Percentiles rank a stretch among this genome's conserved stretches.
Evolutionary conservation across 2,329 filamentous ascomycete genomes (phyloP).

Genomic region (Pseudogymnoascus sp.): DNA sequence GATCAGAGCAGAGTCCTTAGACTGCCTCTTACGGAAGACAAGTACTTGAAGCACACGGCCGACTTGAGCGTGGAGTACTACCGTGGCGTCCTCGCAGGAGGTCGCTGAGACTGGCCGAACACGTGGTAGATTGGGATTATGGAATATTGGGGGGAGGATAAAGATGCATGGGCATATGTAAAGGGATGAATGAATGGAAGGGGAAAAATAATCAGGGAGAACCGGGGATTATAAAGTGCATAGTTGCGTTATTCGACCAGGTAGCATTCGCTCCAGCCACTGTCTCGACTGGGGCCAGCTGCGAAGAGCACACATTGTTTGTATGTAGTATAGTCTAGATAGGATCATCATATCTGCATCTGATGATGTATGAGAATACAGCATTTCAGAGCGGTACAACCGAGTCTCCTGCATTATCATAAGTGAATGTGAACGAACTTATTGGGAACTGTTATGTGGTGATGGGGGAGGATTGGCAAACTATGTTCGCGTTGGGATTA

Average conservation of each 20-base stretch:
- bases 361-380: conserved; percentile 1
- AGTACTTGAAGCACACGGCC: conserved; percentile 61
- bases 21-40: conserved; percentile 65
- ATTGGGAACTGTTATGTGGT: not conserved
- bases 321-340: conserved; percentile 9
- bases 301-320: not conserved
- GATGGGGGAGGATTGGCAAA: not conserved
- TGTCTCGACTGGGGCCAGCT: not conserved
- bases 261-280: not conserved
- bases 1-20: conserved; percentile 44
- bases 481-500: not conserved
- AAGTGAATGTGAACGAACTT: not conserved
- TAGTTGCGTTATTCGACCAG: conserved; percentile 2
- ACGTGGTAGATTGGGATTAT: not conserved
- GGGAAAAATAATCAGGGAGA: not conserved
- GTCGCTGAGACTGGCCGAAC: conserved; percentile 2
- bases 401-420: not conserved
- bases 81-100: conserved; percentile 24
- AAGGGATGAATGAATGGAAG: conserved; percentile 7
- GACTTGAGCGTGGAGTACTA: conserved; percentile 65
- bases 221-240: not conserved
- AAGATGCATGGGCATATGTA: conserved; percentile 6
- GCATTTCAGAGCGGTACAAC: not conserved
- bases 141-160: not conserved
- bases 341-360: conserved; percentile 2